Evolutionary conservation across 2,329 filamentous ascomycete species (phyloP).

Genomic region (Blumeria hordei): DNA sequence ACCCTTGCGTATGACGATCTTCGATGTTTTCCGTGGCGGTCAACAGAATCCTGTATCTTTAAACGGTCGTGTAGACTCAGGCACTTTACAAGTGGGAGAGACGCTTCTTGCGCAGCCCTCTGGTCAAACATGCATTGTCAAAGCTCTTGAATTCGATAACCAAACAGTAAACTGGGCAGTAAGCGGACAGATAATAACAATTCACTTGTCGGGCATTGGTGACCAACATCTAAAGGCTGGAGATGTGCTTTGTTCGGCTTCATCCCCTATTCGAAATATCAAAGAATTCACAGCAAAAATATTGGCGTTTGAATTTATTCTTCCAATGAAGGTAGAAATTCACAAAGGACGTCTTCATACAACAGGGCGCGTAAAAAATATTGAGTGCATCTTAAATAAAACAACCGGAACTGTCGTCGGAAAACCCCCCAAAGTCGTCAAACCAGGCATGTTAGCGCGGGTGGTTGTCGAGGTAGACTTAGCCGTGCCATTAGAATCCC

Average conservation of each 20-base stretch:
- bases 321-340: conserved; percentile 74
- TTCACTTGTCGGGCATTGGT: conserved; percentile 74
- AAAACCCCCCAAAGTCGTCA: conserved; percentile 60
- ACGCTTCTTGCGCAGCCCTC: conserved; percentile 57
- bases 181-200: conserved; percentile 64
- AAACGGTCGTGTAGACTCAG: conserved; percentile 65
- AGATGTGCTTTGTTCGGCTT: conserved; percentile 59
- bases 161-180: conserved; percentile 67
- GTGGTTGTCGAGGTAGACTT: conserved; percentile 50
- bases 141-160: conserved; percentile 54
- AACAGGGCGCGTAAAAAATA: conserved; percentile 45
- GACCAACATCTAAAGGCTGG: conserved; percentile 58
- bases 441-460: conserved; percentile 54
- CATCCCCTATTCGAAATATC: conserved; percentile 42
- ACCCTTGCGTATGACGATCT: conserved; percentile 65
- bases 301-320: conserved; percentile 69
- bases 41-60: conserved; percentile 64
- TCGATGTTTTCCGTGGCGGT: conserved; percentile 63
- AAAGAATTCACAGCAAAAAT: conserved; percentile 62
- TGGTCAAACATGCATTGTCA: conserved; percentile 57
- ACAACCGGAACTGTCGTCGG: conserved; percentile 39
- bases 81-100: conserved; percentile 67
- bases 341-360: conserved; percentile 67
- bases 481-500: conserved; percentile 57
- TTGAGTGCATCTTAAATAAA: conserved; percentile 59